phyloP scores from a whole-genome alignment of 768 basidiomycete species.

The Russula brevipes region DNA sequence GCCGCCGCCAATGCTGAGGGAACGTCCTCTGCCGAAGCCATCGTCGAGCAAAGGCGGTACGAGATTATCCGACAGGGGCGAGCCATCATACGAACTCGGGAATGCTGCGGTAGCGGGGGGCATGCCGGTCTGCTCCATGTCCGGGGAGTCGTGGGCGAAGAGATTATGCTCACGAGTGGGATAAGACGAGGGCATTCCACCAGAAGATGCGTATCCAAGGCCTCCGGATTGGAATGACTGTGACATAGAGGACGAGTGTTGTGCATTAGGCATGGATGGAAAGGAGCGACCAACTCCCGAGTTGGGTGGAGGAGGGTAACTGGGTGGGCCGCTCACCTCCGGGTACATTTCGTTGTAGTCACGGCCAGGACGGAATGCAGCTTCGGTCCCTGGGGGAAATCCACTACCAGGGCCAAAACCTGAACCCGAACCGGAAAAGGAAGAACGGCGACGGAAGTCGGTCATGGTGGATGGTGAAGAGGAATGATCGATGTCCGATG shows the following conservation, averaged over 20 bases:
- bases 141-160: conserved; percentile 4
- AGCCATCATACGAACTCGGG: conserved; percentile 20
- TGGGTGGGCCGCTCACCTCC: conserved; percentile 24
- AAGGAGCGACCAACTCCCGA: background rate
- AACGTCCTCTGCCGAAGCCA: conserved; percentile 8
- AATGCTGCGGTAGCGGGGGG: conserved; percentile 6
- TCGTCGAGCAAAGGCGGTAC: conserved; percentile 17
- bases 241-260: background rate
- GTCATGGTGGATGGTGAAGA: conserved; percentile 12
- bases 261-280: background rate
- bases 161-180: conserved; percentile 19
- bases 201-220: conserved; percentile 4
- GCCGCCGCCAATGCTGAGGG: conserved; percentile 19
- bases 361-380: conserved; percentile 5
- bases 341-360: conserved; percentile 9
- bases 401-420: background rate
- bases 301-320: conserved; percentile 10
- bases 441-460: conserved; percentile 7
- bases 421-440: conserved; percentile 5
- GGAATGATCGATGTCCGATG: conserved; percentile 6
- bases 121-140: conserved; percentile 10
- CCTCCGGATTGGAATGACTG: conserved; percentile 10
- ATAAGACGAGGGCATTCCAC: conserved; percentile 8
- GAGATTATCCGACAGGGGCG: conserved; percentile 21
- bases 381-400: conserved; percentile 9